Evolutionary conservation across 305 asterid genomes (phyloP), one percentile per base, ranked within the genome.

Genomic region (Fraxinus dipetala): DNA sequence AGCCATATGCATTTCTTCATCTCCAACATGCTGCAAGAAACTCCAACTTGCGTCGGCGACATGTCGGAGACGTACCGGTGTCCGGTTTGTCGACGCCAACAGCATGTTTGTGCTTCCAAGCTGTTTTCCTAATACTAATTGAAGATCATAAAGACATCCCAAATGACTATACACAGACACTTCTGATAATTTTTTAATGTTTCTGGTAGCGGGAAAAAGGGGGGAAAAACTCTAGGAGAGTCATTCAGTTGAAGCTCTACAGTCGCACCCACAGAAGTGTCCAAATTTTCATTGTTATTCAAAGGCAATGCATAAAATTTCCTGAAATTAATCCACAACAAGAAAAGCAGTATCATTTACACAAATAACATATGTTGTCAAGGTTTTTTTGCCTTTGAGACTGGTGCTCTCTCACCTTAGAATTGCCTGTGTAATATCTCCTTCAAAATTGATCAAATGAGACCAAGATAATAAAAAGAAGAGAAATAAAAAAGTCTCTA

Each of bases 361-460:
- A 32, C 30, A 16, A 72, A 34, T 18, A n/a, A 32, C 76, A 72
- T 72, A 72, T 34, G 16, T 6, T 6, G 10, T 72, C 51, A 7
- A 72, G 48, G 8, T 72, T 72, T 34, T 72, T 72, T 16, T 72
- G 34, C 48, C 76, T 38, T 72, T n/a, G 76, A 72, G 76, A 32
- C 13, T 34, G 28, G 38, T 31, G 48, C 48, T 72, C 34, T 22
- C 48, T 72, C 48, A 32, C 76, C 40, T 72, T 72, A 69, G 26
- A 72, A 72, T 72, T 72, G 10, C 76, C 28, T 72, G 76, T n/a
- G 45, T n/a, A 34, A 13, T 34, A 72, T 72, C 28, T 32, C 18
- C 43, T 72, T 32, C 76, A n/a, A 72, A 72, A 72, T 34, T 72
- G 48, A 72, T 72, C 45, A 34, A 72, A 72, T 34, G 76, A 72